Percentiles rank a stretch among this genome's conserved stretches.
phyloP scores from a whole-genome alignment of 768 basidiomycete genomes.

The Phanerochaete sordida region DNA sequence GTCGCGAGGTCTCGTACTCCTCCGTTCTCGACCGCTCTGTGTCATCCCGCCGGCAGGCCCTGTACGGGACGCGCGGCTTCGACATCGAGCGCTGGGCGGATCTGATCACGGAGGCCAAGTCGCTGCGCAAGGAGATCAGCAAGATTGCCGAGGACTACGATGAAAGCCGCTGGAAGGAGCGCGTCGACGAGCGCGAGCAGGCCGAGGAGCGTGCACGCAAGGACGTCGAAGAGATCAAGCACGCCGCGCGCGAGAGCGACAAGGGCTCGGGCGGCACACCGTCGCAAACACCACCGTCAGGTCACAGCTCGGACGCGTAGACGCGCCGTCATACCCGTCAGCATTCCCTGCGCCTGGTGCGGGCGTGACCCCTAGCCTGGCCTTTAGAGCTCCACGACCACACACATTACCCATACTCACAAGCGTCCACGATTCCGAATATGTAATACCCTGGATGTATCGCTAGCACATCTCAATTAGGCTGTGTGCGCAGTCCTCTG shows the following conservation, averaged over 20 bases:
- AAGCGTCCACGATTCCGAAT: too few species aligned
- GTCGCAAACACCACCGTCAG: neutral
- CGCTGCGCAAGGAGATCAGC: slow-evolving; percentile 48
- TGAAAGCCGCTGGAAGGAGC: slow-evolving; percentile 11
- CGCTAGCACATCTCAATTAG: neutral
- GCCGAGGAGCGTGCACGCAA: neutral
- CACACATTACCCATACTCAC: neutral
- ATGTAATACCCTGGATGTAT: neutral
- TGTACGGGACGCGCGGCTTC: slow-evolving; percentile 55
- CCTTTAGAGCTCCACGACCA: neutral
- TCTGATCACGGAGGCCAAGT: slow-evolving; percentile 44
- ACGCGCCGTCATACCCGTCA: neutral
- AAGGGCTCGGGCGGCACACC: neutral
- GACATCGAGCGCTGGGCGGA: slow-evolving; percentile 63
- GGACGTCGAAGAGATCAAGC: slow-evolving; percentile 8
- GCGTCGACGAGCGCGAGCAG: neutral
- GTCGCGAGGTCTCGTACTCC: slow-evolving; percentile 62
- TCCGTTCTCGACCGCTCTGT: slow-evolving; percentile 59
- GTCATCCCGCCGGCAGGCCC: slow-evolving; percentile 48
- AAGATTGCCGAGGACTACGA: slow-evolving; percentile 64
- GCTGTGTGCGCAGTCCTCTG: neutral
- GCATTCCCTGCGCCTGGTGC: neutral
- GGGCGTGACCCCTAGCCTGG: too few species aligned
- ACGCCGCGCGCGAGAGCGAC: neutral
- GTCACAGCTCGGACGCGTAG: neutral